Evolutionary conservation across 108 stramenopile species (phyloP), one percentile per base, ranked within the genome.

Genomic region (Pinguiococcus pyrenoidosus): DNA sequence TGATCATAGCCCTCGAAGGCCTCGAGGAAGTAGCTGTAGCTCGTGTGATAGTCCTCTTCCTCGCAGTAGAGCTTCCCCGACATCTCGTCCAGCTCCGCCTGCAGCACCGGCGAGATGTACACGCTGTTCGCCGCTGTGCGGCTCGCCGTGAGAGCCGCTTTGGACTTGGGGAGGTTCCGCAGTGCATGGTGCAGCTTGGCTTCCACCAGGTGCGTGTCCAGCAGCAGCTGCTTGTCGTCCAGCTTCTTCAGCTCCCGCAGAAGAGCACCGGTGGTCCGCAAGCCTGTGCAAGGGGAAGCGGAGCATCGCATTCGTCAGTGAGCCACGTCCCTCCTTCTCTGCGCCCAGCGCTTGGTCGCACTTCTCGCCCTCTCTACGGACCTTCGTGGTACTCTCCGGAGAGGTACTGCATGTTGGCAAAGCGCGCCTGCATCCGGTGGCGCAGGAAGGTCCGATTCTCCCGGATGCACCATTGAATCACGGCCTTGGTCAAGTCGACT

Each of bases 21-120:
- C 64, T 99, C 97, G 55, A 96, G 71, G 79, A 99, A 99, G 77
- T 99, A 99, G 1, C 88, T 91, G 51, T 94, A 92, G 8, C 90
- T 85, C 6, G 97, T 99, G 54, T 87, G 81, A 74, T 95, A 96
- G 71, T 99, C 97, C 18, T 79, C 74, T 63, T 99, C 97, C 62
- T 99, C 92, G 28, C 84, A 84, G 62, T 92, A 88, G 22, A 96
- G 84, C 4, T 81, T 84, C 25, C 97, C 97, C 29, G 81, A 81
- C 92, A 96, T 94, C 59, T 79, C 68, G 52, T 99, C 97, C 39
- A 99, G 87, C 44, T 80, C 79, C 4, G 88, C 87, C 63, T 99
- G 56, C 58, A 93, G 62, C 25, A 61, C 49, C n/a, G 97, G 97
- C 8, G 79, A 69, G 18, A 99, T 87, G 61, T 91, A 91, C 55